Evolutionary conservation across 2,329 filamentous ascomycete species (phyloP), one percentile per base, ranked within the genome.

Genomic region (Mycosphaerelloides madeirae): DNA sequence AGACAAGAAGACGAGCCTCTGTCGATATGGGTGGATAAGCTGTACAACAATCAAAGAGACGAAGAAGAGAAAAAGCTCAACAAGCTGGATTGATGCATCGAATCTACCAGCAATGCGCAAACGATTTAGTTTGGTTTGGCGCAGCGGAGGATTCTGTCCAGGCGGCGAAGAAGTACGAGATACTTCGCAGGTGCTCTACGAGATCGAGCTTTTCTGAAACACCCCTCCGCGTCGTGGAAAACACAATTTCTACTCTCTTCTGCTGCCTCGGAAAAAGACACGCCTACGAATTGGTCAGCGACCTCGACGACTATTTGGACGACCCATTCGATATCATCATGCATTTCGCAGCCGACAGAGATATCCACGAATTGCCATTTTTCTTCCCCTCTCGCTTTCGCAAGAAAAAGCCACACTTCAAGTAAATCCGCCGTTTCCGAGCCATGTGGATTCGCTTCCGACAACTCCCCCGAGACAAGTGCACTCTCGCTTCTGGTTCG

Each of bases 21-120:
- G 7, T 18, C 34, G 14, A 12, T 41, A 3, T 41, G 38, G 29
- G 33, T 41, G 20, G 38, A 41, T 20, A 41, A 33, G 31, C 29
- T 41, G 8, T 41, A 29, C 20, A 41, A 33, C 14, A 41, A 41
- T 28, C 38, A 41, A 15, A n/a, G 12, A 3, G 31, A 41, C 25
- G 18, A 33, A 25, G 38, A 9, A 11, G 38, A 41, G 38, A 41
- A 33, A 15, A 33, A 15, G 18, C 29, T 2, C n/a, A 34, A 18
- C 38, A 41, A 18, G 29, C 33, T 6, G 7, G 18, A 8, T 28
- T 41, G 29, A 41, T 41, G 29, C 31, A 33, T 41, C 14, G 12
- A 20, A 33, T 41, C 14, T 41, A 32, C 16, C 29, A 34, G 13
- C 29, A 22, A 22, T 37, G 34, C n/a, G 19, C 34, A 18, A 37